Evolutionary conservation across 1,284 basidiomycete species (phyloP), one percentile per base, ranked within the genome.

Genomic region (Cystobasidium pallidum): DNA sequence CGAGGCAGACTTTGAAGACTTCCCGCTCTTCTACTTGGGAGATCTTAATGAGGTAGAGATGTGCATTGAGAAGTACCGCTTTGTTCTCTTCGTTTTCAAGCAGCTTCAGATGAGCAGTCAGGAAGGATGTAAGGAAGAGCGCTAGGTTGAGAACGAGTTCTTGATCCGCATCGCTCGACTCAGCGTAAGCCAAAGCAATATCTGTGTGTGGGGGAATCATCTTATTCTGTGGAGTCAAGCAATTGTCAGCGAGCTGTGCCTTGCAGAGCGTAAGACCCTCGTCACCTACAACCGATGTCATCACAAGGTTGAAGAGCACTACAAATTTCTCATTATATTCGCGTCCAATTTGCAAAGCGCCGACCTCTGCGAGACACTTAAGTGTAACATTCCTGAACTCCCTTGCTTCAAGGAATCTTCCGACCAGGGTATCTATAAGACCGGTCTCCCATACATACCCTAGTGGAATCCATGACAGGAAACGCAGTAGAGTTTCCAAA

Each of bases 371-470:
- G 58, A 99, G 85, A 81, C 96, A 99, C 83, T 96, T 97, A 76
- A 99, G 85, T 1, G 96, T 97, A 74, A 99, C 88, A 80, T 99
- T 99, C 73, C 96, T 90, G 85, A 98, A 99, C 76, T 98, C 94
- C 49, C 92, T 89, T 3, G 92, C 90, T 83, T 99, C 95, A 62
- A 99, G 87, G 85, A 99, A 99, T 90, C 95, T 79, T 3, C 73
- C 15, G 62, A 99, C 86, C 26, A 99, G 85, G 73, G 92, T 86
- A 83, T 99, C 96, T 77, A 99, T 98, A 79, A 99, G 91, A 62
- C 91, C 92, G 0, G 96, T 99, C 84, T 99, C 96, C 77, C 99
- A 99, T 78, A 99, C 98, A 82, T 95, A 99, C 30, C 95, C 96
- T 55, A 99, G 84, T 59, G 96, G 96, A 79, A 99, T 99, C 96